phyloP scores from a whole-genome alignment of 164 flowering plant genomes.

The Vitis labrusca region DNA sequence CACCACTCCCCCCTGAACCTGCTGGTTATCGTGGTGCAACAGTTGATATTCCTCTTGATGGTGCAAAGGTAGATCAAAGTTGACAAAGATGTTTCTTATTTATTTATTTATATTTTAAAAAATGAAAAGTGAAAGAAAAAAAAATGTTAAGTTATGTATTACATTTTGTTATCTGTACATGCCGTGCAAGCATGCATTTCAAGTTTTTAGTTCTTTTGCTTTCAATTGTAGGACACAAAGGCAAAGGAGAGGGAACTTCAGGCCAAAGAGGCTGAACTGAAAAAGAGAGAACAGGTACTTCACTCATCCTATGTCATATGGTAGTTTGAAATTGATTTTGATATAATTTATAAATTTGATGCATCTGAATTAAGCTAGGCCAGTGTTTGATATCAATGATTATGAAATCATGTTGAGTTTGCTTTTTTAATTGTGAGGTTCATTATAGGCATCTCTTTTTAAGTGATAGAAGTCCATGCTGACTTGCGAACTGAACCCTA shows the following conservation, averaged over 20 bases:
- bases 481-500: not conserved
- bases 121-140: too few species aligned
- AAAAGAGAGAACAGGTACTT: conserved; percentile 60
- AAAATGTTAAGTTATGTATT: not conserved
- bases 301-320: not conserved
- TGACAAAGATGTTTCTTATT: not conserved
- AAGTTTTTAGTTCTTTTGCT: not conserved
- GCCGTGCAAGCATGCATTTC: not conserved
- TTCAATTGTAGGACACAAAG: conserved; percentile 39
- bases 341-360: not conserved
- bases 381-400: not conserved
- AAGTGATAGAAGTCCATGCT: not conserved
- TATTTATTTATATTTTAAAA: too few species aligned
- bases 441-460: not conserved
- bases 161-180: not conserved
- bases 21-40: conserved; percentile 50
- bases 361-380: not conserved
- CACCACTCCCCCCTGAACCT: conserved; percentile 72
- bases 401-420: not conserved
- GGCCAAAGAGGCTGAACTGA: conserved; percentile 68
- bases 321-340: not conserved
- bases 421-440: not conserved
- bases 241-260: conserved; percentile 63
- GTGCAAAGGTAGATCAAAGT: conserved; percentile 31
- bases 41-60: conserved; percentile 54